Percentiles rank a stretch among this genome's conserved stretches.
These are phyloP conservation scores for Leucosporidium scottii DNA, from an alignment of 768 basidiomycete species.

Conservation along the genomic window DNA sequence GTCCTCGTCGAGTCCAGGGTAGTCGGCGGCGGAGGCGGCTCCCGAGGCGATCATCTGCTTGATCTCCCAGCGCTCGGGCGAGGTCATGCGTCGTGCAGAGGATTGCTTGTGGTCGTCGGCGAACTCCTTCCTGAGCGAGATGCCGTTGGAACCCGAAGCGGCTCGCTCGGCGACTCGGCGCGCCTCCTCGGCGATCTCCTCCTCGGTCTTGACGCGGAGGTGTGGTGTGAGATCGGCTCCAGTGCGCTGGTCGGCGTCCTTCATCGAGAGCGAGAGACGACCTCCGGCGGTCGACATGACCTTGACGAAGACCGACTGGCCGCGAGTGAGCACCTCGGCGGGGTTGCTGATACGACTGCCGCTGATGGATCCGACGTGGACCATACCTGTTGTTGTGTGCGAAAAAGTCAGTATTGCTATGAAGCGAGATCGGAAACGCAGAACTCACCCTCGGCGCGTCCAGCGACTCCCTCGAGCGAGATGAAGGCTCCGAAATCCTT, in stretches of 20 bases:
- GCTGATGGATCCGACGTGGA: constrained; percentile 90
- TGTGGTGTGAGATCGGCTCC: constrained; percentile 92
- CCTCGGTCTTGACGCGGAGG: constrained; percentile 85
- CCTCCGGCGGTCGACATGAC: constrained; percentile 84
- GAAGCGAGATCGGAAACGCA: not conserved
- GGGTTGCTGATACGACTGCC: constrained; percentile 75
- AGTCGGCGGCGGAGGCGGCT: constrained; percentile 82
- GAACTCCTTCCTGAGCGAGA: constrained; percentile 53
- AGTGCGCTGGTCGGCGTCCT: constrained; percentile 86
- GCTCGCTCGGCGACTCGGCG: constrained; percentile 55
- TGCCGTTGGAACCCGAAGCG: constrained; percentile 75
- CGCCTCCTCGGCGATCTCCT: constrained; percentile 77
- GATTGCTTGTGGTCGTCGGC: constrained; percentile 51
- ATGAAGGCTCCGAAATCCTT: constrained; percentile 98
- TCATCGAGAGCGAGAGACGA: constrained; percentile 85
- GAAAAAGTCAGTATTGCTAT: not conserved
- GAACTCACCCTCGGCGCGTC: constrained; percentile 75
- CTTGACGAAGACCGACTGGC: constrained; percentile 86
- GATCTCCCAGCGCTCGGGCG: constrained; percentile 98
- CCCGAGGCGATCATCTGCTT: constrained; percentile 97
- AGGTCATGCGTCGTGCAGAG: constrained; percentile 82
- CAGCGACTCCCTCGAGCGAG: constrained; percentile 73
- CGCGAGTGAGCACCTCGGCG: constrained; percentile 73
- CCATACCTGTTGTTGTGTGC: constrained; percentile 61
- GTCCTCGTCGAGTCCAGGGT: constrained; percentile 69